phyloP scores from a whole-genome alignment of 441 rosid genomes.

The Bruguiera hainesii region DNA sequence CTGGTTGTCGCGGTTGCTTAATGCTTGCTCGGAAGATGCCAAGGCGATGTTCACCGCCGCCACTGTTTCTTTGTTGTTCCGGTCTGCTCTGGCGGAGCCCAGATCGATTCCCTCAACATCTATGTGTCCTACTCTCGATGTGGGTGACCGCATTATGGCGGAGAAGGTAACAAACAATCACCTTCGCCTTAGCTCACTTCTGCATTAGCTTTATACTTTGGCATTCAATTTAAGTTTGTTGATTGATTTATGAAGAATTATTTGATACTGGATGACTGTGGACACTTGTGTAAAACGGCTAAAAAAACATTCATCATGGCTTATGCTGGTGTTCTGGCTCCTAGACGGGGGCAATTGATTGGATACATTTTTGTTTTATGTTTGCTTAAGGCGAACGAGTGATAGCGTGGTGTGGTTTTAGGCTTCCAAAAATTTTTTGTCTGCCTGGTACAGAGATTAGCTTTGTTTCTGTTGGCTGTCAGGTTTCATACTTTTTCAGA shows the following conservation, averaged over 20 bases:
- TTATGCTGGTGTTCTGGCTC: too few relatives aligned
- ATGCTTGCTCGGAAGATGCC: slow-evolving; percentile 72
- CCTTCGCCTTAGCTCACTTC: background rate
- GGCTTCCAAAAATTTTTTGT: background rate
- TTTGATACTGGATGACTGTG: too few relatives aligned
- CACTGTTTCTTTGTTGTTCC: slow-evolving; percentile 68
- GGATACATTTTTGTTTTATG: too few relatives aligned
- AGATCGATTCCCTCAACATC: slow-evolving; percentile 90
- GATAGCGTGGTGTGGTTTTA: background rate
- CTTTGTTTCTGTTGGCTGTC: slow-evolving; percentile 17
- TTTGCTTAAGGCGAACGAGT: too few relatives aligned
- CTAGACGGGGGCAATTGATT: too few relatives aligned
- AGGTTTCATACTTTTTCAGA: slow-evolving; percentile 82
- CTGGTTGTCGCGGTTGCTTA: slow-evolving; percentile 60
- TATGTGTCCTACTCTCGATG: slow-evolving; percentile 92
- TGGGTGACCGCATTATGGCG: slow-evolving; percentile 83
- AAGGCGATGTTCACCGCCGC: slow-evolving; percentile 83
- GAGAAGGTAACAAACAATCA: slow-evolving; percentile 64
- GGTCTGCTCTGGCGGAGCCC: slow-evolving; percentile 85
- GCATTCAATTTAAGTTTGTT: background rate
- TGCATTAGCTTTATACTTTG: background rate
- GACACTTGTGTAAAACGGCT: too few relatives aligned
- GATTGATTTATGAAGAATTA: too few relatives aligned
- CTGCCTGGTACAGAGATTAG: background rate
- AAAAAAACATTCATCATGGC: too few relatives aligned